Evolutionary conservation across 495 filamentous ascomycete species (phyloP), one percentile per base, ranked within the genome.

Genomic region (Articulospora tetracladia): DNA sequence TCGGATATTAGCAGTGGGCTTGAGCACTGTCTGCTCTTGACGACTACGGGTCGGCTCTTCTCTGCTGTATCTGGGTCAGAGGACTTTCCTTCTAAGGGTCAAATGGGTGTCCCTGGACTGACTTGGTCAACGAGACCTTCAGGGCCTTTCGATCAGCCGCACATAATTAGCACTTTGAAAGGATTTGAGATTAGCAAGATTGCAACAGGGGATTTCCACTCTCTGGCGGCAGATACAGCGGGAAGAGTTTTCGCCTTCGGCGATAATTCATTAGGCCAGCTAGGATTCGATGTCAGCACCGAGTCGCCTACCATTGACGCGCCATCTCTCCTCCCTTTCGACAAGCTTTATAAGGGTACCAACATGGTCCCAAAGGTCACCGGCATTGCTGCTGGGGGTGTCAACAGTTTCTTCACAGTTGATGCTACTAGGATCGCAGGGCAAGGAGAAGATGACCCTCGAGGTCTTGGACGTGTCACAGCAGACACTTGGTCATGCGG

Each of bases 401-500:
- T 79, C 25, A 96, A 89, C 66, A 92, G 83, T 65, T 98, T 89
- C 74, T 90, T 97, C 66, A 90, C 83, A 8, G 80, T 97, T 51
- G 93, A 98, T 69, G 87, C 88, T 13, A 83, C 82, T 56, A 80
- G 80, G 32, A 71, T 83, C 19, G 71, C 79, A 36, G 72, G 70
- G 8, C 73, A 73, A 22, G 73, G 67, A 17, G 79, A 83, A 62
- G 73, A 82, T n/a, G 59, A 68, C 7, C 63, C 63, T 20, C 58
- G 72, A 25, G 62, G 60, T 47, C 13, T 65, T 3, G 77, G 81
- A 24, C 71, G 82, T 24, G 76, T 83, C 26, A 78, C 77, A 13
- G 85, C 86, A 8, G 93, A 98, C 68, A 89, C 88, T 0, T 96
- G 90, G 84, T 82, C 89, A 26, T 94, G 89, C 61, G 94, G 94